These are phyloP conservation scores for Penicillium ucsense DNA, from an alignment of 495 filamentous ascomycete genomes.

Conservation along the genomic window DNA sequence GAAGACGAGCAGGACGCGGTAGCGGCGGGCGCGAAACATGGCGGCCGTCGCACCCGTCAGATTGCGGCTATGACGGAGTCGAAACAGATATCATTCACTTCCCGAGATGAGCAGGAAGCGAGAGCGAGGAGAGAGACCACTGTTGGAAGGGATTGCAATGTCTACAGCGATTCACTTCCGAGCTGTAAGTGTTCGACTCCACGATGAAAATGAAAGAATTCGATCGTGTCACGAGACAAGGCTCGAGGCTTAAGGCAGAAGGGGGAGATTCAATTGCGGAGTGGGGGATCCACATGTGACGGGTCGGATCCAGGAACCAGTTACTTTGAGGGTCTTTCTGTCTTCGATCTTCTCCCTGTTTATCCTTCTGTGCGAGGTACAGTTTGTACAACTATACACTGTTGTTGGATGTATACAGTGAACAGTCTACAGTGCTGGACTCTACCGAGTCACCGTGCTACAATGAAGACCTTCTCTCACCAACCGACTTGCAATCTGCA, in stretches of 20 bases:
- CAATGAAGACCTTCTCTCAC: not conserved
- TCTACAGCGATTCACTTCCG: too few species aligned
- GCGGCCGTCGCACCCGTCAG: conserved; percentile 11
- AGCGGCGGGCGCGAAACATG: conserved; percentile 72
- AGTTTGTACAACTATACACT: too few species aligned
- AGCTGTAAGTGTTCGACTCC: too few species aligned
- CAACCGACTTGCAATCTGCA: not conserved
- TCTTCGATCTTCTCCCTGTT: too few species aligned
- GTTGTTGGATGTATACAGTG: too few species aligned
- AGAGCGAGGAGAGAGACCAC: not conserved
- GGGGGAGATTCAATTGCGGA: conserved; percentile 4
- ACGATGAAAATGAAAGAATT: conserved; percentile 2
- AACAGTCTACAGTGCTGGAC: too few species aligned
- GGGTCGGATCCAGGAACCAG: conserved; percentile 2
- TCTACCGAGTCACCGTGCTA: too few species aligned
- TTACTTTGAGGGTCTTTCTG: not conserved
- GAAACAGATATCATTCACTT: too few species aligned
- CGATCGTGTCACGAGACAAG: conserved; percentile 9
- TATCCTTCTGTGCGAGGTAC: too few species aligned
- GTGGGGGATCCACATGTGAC: conserved; percentile 11
- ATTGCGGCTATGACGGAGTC: too few species aligned
- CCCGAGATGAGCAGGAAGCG: not conserved
- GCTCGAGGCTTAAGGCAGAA: not conserved
- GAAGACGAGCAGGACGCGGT: conserved; percentile 63
- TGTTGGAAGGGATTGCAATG: too few species aligned